Evolutionary conservation across 176 grass and related monocot species (phyloP), one percentile per base, ranked within the genome.

Genomic region (Chloris gayana): DNA sequence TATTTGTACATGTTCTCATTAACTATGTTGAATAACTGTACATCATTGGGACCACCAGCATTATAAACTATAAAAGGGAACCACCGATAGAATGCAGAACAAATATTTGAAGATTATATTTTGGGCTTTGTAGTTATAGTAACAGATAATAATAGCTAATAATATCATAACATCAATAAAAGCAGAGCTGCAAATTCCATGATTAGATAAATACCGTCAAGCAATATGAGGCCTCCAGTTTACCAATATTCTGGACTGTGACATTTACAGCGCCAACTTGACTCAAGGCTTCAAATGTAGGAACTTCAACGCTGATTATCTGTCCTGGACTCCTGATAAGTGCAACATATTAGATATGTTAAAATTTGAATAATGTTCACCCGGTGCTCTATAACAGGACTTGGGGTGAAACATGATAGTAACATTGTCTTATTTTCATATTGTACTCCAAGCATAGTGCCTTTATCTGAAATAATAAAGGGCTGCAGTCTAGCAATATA

Each of bases 181-280:
- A 19, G 50, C 42, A 45, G 35, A 38, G 37, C 14, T 46, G 14
- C 30, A 46, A 80, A 67, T 74, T 67, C 29, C 54, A 39, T 86
- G 49, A 58, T 37, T 65, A 67, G 7, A 84, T 75, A 35, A 70
- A 67, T 85, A 98, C 92, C n/a, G 95, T 94, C 75, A 98, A 90
- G 65, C 88, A 91, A 84, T 98, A 98, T 11, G 85, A 98, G 80
- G 95, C 90, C 85, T 98, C 92, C 15, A 98, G 67, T 78, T 91
- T 75, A 54, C 95, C 95, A 77, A 72, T 87, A 73, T 98, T 98
- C 82, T 91, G 94, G 38, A 62, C 70, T 34, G 78, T 91, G 37
- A 98, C 83, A 26, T 73, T 80, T 44, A 92, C 90, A 31, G 33
- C 87, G 41, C 90, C 95, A 89, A 89, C 79, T 87, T 98, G 92